Conservation (phyloP, 805 yeast species). For the Blastobotrys mokoenaii region DNA sequence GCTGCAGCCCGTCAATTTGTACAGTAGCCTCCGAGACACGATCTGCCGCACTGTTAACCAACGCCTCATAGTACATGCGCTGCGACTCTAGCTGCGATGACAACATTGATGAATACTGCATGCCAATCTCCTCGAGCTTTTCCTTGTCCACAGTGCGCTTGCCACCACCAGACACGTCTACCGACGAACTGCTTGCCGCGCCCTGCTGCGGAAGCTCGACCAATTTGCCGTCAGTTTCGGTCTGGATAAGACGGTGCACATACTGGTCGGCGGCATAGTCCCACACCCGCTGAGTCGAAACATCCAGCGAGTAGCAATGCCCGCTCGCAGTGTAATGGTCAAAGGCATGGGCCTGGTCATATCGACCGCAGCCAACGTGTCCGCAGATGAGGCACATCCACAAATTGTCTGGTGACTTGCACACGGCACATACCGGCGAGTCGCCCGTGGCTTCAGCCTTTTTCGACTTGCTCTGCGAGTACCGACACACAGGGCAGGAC, state of each 20-base stretch:
- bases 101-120: constrained; percentile 73
- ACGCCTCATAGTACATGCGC: constrained; percentile 67
- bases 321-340: constrained; percentile 69
- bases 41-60: constrained; percentile 31
- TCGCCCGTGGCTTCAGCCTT: constrained; percentile 6
- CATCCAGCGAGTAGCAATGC: constrained; percentile 89
- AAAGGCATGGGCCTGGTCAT: constrained; percentile 77
- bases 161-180: too few relatives aligned
- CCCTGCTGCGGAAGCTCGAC: constrained; percentile 45
- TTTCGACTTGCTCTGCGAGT: constrained; percentile 39
- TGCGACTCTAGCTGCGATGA: constrained; percentile 80
- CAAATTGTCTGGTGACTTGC: constrained; percentile 52
- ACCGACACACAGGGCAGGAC: constrained; percentile 84
- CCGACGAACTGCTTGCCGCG: neutral
- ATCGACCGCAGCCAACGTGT: constrained; percentile 84
- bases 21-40: constrained; percentile 18
- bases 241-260: constrained; percentile 78
- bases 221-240: constrained; percentile 80
- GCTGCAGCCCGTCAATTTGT: constrained; percentile 20
- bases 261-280: constrained; percentile 88
- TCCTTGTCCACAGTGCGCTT: neutral
- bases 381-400: constrained; percentile 93
- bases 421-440: constrained; percentile 29
- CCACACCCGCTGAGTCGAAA: constrained; percentile 81
- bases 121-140: constrained; percentile 37